These are phyloP conservation scores for Brassica incana DNA, from an alignment of 345 rosid species.

Conservation along the genomic window DNA sequence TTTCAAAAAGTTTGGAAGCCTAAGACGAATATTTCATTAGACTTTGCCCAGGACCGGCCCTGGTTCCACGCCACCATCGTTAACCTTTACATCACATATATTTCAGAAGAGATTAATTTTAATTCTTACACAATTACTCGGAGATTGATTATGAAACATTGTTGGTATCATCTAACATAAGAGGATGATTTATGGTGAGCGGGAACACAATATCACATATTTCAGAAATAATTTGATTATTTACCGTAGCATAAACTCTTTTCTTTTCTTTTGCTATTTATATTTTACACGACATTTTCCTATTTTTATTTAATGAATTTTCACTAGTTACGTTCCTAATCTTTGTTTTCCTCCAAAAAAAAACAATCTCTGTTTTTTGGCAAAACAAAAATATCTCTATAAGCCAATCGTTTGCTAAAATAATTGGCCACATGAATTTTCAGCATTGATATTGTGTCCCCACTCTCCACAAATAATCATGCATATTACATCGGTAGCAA, in stretches of 20 bases:
- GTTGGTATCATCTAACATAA: background rate
- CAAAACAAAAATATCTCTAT: background rate
- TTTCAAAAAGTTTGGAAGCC: no score
- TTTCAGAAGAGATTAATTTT: background rate
- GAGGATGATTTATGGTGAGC: background rate
- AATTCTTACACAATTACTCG: background rate
- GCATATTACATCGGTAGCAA: slow-evolving; percentile 1
- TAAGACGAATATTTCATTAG: no score
- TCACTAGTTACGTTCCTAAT: background rate
- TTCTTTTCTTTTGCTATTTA: background rate
- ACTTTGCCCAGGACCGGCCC: no score
- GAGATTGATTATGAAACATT: background rate
- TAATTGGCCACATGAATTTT: background rate
- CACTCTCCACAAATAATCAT: background rate
- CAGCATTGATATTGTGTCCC: slow-evolving; percentile 18
- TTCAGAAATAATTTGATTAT: background rate
- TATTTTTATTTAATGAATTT: background rate
- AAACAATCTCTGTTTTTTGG: background rate
- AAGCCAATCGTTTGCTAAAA: background rate
- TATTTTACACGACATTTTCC: background rate
- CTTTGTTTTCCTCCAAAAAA: no score
- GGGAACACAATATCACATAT: background rate
- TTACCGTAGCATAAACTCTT: background rate
- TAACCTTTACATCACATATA: background rate
- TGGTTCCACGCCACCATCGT: background rate